Percentiles rank a stretch among this genome's conserved stretches.
phyloP scores from a whole-genome alignment of 1,284 basidiomycete species.

The Boletus smithii region DNA sequence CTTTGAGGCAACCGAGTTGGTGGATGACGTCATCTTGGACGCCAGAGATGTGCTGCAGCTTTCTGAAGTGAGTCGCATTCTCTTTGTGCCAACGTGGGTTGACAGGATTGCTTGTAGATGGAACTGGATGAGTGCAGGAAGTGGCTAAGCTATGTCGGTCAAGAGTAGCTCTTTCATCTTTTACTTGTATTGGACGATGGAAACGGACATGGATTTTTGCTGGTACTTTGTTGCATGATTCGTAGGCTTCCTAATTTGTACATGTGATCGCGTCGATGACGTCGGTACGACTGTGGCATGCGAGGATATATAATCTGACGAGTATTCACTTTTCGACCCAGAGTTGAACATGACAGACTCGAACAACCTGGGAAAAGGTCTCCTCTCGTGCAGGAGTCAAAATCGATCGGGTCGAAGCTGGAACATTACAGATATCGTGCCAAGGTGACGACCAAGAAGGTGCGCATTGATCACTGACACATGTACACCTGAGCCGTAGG shows the following conservation, averaged over 20 bases:
- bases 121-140: conserved; percentile 27
- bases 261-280: conserved; percentile 14
- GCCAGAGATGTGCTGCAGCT: conserved; percentile 42
- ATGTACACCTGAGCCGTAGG: too few species aligned
- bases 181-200: neutral
- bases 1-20: conserved; percentile 34
- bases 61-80: conserved; percentile 38
- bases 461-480: too few species aligned
- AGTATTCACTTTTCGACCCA: too few species aligned
- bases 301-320: conserved; percentile 1
- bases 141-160: conserved; percentile 19
- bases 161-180: conserved; percentile 1
- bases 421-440: too few species aligned
- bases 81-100: neutral
- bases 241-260: conserved; percentile 18
- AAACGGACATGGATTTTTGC: neutral
- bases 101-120: conserved; percentile 15
- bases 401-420: too few species aligned
- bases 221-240: neutral
- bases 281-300: conserved; percentile 2
- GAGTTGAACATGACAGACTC: conserved; percentile 4
- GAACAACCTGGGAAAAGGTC: too few species aligned
- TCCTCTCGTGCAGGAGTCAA: too few species aligned
- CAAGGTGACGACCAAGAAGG: too few species aligned
- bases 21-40: conserved; percentile 43